Base-by-base conservation (phyloP, 208 protist species). In the Leishmania arabica region DNA sequence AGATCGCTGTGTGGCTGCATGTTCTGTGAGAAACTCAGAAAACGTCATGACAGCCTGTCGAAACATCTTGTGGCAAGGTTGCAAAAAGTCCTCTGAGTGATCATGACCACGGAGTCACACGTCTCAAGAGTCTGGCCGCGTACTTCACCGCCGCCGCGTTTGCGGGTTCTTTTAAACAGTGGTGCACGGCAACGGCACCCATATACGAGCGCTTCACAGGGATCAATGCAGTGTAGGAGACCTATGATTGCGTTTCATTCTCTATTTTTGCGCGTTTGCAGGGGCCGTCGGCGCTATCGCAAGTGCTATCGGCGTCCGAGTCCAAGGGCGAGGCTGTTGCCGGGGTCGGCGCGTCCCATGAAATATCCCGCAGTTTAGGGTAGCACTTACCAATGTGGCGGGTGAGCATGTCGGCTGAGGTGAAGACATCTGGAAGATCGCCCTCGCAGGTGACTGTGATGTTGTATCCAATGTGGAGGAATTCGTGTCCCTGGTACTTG, bases 381-480 rank as follows among this genome's bases (percentile, higher is more conserved):
- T 90, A 91, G 86, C 87, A 94, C 34, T 88, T 83, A 2, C 86
- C 90, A 72, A 96, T 83, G 21, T 88, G 42, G 9, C 93, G 89
- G 3, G 80, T 83, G 51, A 96, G 86, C 68, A 77, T 73, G 11
- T 86, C 83, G 0, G 86, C 83, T 51, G 88, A 88, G n/a, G 83
- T 89, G 84, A 95, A 96, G 15, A 92, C 87, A 64, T 96, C 93
- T 1, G 93, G 93, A 21, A 95, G 86, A 37, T 95, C 91, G 0
- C 91, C 93, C 19, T 91, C 83, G 71, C 86, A 96, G 1, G 70
- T 87, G 31, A 94, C 88, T 37, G 79, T 84, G 53, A 93, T 83
- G 78, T 95, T 93, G 86, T 92, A 95, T 40, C 93, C 93, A 40
- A 96, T 47, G 68, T 96, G 93, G 27, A 96, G 85, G 75, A 96